phyloP scores from a whole-genome alignment of 805 yeast genomes.

The Yarrowia bubula region DNA sequence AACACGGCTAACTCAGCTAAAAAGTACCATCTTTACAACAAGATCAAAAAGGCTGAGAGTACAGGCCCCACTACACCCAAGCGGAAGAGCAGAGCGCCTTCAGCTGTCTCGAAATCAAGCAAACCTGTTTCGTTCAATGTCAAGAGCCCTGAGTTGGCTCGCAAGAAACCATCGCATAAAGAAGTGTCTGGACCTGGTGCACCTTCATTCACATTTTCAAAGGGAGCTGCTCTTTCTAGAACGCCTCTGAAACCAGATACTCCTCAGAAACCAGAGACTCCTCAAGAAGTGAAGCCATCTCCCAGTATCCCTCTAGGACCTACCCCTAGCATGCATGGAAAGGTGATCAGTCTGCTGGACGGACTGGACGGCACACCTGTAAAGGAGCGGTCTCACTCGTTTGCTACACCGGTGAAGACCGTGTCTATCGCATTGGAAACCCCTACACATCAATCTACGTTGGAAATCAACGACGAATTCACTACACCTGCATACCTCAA shows the following conservation, averaged over 20 bases:
- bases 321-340: slow-evolving; percentile 81
- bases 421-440: not conserved
- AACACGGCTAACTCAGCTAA: not conserved
- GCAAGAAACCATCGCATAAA: too few relatives aligned
- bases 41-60: not conserved
- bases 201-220: not conserved
- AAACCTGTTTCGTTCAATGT: slow-evolving; percentile 16
- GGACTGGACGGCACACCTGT: slow-evolving; percentile 34
- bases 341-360: slow-evolving; percentile 71
- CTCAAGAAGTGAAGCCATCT: slow-evolving; percentile 1
- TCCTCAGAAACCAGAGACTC: not conserved
- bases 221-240: not conserved
- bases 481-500: slow-evolving; percentile 16
- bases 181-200: too few relatives aligned
- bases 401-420: not conserved
- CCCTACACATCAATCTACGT: not conserved
- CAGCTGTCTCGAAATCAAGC: not conserved
- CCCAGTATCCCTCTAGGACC: slow-evolving; percentile 61
- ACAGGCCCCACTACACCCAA: not conserved
- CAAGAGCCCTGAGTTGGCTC: not conserved
- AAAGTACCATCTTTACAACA: slow-evolving; percentile 17
- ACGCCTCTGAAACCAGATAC: not conserved
- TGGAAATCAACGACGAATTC: not conserved
- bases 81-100: not conserved
- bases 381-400: not conserved